phyloP scores from a whole-genome alignment of 2,329 filamentous ascomycete genomes.

The Pseudogymnoascus destructans region DNA sequence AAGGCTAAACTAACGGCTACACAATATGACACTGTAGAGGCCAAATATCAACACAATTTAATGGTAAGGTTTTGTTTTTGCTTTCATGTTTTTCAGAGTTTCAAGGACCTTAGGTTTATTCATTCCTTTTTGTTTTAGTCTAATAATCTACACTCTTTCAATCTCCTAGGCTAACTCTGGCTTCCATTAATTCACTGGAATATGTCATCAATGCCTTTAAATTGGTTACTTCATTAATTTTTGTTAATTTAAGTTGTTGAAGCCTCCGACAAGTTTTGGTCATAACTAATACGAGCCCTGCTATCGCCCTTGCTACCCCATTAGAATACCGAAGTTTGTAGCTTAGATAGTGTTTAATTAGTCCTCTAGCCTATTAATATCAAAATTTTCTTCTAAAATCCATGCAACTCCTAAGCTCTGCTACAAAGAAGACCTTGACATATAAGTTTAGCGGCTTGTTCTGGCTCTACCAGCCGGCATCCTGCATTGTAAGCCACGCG shows the following conservation, averaged over 20 bases:
- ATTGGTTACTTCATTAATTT: background rate
- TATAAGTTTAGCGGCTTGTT: background rate
- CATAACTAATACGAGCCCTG: background rate
- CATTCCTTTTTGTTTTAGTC: background rate
- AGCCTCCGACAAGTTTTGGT: background rate
- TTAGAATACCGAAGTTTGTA: background rate
- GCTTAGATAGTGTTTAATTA: background rate
- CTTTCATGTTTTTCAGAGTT: background rate
- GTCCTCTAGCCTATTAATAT: background rate
- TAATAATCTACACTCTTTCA: background rate
- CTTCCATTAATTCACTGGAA: background rate
- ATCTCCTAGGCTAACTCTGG: background rate
- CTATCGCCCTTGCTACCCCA: background rate
- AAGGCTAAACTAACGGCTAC: no score
- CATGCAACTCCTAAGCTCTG: no score
- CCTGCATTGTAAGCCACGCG: background rate
- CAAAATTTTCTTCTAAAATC: constrained; percentile 1
- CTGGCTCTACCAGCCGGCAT: background rate
- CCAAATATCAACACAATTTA: background rate
- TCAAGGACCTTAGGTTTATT: background rate
- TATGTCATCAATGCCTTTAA: background rate
- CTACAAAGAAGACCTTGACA: background rate
- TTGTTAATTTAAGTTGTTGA: background rate
- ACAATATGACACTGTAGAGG: no score
- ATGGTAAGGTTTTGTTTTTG: background rate